Evolutionary conservation across 2,329 filamentous ascomycete genomes (phyloP).

Genomic region (Setomelanomma holmii): DNA sequence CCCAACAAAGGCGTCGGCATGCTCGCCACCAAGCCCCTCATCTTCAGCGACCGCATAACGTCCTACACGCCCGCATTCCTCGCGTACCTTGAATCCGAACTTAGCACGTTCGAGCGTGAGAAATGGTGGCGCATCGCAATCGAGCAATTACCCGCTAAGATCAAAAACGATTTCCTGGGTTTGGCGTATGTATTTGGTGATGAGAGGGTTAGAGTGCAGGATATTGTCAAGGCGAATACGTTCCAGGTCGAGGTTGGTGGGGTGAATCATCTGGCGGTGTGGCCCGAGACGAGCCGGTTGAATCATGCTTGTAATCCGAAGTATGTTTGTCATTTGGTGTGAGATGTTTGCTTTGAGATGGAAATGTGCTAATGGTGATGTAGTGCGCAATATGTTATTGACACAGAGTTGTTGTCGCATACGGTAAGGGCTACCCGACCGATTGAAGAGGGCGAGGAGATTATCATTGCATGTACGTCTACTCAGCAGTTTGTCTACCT

Average conservation of each 20-base stretch:
- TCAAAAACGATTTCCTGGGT: constrained; percentile 22
- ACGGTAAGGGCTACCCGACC: constrained; percentile 47
- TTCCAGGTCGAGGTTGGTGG: constrained; percentile 39
- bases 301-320: constrained; percentile 53
- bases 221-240: constrained; percentile 46
- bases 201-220: constrained; percentile 33
- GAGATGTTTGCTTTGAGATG: not conserved
- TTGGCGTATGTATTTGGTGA: constrained; percentile 39
- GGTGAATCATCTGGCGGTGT: constrained; percentile 43
- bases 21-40: constrained; percentile 29
- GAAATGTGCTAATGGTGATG: not conserved
- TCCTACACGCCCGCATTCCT: constrained; percentile 42
- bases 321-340: too few species aligned
- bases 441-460: constrained; percentile 47
- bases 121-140: constrained; percentile 34
- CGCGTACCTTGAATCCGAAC: constrained; percentile 37
- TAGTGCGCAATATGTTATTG: constrained; percentile 52
- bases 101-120: constrained; percentile 37
- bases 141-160: constrained; percentile 28
- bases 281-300: constrained; percentile 49
- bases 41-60: constrained; percentile 33
- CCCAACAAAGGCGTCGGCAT: constrained; percentile 42
- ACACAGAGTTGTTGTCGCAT: constrained; percentile 47
- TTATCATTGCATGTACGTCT: constrained; percentile 49
- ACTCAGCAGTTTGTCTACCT: not conserved